Evolutionary conservation across 2,329 filamentous ascomycete species (phyloP).

Genomic region (Aquanectria penicillioides): DNA sequence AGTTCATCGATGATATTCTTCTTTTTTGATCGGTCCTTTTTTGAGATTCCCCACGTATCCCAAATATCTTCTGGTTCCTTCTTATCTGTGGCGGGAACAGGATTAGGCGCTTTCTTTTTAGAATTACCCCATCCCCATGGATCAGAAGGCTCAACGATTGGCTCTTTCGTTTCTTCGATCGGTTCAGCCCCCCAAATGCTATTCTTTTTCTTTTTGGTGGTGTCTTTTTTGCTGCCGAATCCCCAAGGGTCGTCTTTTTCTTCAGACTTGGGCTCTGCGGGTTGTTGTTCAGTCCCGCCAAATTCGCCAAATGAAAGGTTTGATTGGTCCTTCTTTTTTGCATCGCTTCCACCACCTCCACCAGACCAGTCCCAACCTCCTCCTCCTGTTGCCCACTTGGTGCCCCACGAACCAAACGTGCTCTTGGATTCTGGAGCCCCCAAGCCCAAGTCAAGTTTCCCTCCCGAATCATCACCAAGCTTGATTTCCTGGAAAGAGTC

Average conservation of each 20-base stretch:
- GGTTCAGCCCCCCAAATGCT: conserved; percentile 49
- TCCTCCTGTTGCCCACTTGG: conserved; percentile 66
- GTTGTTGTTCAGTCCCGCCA: too few relatives aligned
- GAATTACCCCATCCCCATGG: conserved; percentile 49
- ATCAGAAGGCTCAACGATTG: conserved; percentile 42
- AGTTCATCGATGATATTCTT: conserved; percentile 42
- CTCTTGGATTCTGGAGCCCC: too few relatives aligned
- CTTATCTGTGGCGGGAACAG: conserved; percentile 36
- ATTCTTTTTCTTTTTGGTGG: conserved; percentile 54
- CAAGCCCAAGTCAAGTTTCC: conserved; percentile 63
- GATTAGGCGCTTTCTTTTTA: conserved; percentile 54
- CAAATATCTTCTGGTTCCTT: conserved; percentile 46
- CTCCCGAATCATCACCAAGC: conserved; percentile 66
- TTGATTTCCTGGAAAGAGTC: conserved; percentile 73
- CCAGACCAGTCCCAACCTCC: conserved; percentile 56
- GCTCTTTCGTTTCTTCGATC: conserved; percentile 47
- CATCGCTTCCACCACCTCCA: conserved; percentile 26
- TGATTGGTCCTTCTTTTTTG: conserved; percentile 62
- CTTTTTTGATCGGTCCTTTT: conserved; percentile 46
- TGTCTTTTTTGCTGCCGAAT: conserved; percentile 52
- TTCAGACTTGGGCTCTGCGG: conserved; percentile 48
- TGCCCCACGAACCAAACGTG: conserved; percentile 60
- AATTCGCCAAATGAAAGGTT: conserved; percentile 60
- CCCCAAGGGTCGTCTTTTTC: conserved; percentile 45
- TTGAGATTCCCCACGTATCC: conserved; percentile 45